Evolutionary conservation across 192 early-diverging fungal genomes (phyloP), one percentile per base, ranked within the genome.

Genomic region (Chytriomyces confervae): DNA sequence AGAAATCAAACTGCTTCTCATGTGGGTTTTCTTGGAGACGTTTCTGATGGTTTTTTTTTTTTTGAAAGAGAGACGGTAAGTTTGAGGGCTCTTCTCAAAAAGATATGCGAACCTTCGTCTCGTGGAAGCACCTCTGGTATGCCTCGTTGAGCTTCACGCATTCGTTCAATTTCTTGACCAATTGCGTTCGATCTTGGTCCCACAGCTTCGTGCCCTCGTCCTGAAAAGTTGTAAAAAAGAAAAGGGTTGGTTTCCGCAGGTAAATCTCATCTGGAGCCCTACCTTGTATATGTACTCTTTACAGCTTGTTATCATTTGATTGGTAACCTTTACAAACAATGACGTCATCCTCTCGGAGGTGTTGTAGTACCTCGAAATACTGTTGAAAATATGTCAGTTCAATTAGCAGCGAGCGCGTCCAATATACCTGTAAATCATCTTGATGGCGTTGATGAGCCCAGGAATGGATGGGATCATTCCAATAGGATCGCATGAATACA

Each of bases 281-380:
- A 80, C 79, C 68, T 89, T 91, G 77, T 91, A 91, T 49, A 91
- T 86, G 76, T 86, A 90, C 79, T 90, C 90, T 72, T 91, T 90
- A 80, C 86, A 91, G 74, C 87, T 86, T 11, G 87, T 90, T 61
- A 91, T 90, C 90, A 91, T 91, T 76, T 91, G 90, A 79, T 91
- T 91, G 16, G 90, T 90, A 53, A 91, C 88, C 69, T 91, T 91
- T 20, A 91, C 90, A 77, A 91, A 90, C 64, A 91, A 79, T 2
- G 88, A 89, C 0, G 90, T 91, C 89, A 91, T 91, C 44, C 90
- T 66, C 74, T 91, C 90, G 3, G 90, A 91, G 9, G 90, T 90
- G 79, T 91, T 90, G 81, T 90, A 91, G 75, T 90, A 90, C 5
- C 89, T 79, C n/a, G 90, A 91, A 62, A 91, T 90, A 66, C 84